Base-by-base conservation (phyloP, 345 rosid species). In the Citrus sp. region DNA sequence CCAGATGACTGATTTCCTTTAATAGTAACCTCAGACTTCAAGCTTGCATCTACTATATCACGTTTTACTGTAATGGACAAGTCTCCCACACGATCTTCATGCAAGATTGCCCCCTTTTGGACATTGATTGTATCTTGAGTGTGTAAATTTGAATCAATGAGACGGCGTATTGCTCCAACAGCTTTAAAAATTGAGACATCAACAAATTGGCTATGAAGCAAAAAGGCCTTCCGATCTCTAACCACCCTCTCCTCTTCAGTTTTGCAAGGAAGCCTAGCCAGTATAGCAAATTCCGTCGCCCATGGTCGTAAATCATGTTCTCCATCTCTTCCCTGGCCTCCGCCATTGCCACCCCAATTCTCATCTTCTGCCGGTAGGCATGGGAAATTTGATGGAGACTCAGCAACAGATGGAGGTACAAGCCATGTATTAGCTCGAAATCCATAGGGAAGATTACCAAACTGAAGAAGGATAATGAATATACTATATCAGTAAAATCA, bases 371-470 rank as follows among this genome's bases (percentile, higher is more conserved):
- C 63, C 6, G 93, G 93, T 28, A 89, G 80, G n/a, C 86, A 61
- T 37, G 74, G 81, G 72, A 89, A 87, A 61, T 67, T 81, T 70
- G 84, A 72, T 8, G 84, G 89, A 81, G 86, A 86, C 59, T 87
- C 89, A 2, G 77, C 81, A 76, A 85, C 76, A 69, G 85, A 82
- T 40, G 93, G 89, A 75, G 89, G 89, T 72, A 88, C 88, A 62
- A 91, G 87, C 92, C 92, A 91, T 70, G 93, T 81, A 79, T 91
- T 91, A 81, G 92, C 83, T 19, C 93, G 89, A 82, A 91, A 87
- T 65, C 93, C 90, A 28, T 85, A 91, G 30, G 93, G 92, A 67
- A 91, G 95, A 80, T 89, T 91, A 66, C 93, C 95, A 49, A 88
- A 91, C 95, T 91, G 85, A 51, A 85, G 75, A 72, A 54, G 21